Evolutionary conservation across 2,329 filamentous ascomycete genomes (phyloP).

Genomic region (Atkinsonella texensis): DNA sequence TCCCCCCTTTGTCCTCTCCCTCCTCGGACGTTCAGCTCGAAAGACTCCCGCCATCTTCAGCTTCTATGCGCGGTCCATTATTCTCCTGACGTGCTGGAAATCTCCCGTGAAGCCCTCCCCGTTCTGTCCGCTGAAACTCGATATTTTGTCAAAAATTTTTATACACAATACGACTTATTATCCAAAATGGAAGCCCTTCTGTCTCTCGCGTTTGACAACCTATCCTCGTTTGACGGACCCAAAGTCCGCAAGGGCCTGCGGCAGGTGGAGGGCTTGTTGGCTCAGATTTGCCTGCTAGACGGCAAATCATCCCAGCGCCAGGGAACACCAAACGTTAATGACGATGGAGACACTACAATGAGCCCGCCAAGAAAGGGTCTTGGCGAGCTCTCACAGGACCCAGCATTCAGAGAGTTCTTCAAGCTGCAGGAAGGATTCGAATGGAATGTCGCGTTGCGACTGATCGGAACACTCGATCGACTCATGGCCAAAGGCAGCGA

Average conservation of each 20-base stretch:
- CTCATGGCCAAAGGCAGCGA: slow-evolving; percentile 73
- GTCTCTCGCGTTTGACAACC: slow-evolving; percentile 89
- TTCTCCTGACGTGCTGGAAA: neutral
- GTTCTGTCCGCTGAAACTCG: neutral
- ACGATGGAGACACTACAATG: slow-evolving; percentile 10
- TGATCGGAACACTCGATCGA: slow-evolving; percentile 76
- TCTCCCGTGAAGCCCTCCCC: neutral
- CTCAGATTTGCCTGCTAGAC: slow-evolving; percentile 78
- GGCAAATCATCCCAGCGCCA: slow-evolving; percentile 5
- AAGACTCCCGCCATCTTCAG: neutral
- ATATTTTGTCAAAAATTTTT: neutral
- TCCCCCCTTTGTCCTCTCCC: neutral
- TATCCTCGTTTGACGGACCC: slow-evolving; percentile 78
- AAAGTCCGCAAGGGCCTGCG: slow-evolving; percentile 90
- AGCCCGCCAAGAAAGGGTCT: slow-evolving; percentile 47
- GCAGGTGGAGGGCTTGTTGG: slow-evolving; percentile 86
- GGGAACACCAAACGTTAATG: neutral
- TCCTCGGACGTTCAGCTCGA: neutral
- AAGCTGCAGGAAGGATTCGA: slow-evolving; percentile 94
- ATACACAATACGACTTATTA: neutral
- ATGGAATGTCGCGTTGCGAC: slow-evolving; percentile 85
- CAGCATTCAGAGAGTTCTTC: slow-evolving; percentile 91
- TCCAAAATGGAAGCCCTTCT: slow-evolving; percentile 75
- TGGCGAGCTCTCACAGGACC: slow-evolving; percentile 62
- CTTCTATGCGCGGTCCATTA: too few species aligned